Conservation (phyloP, 106 monocot species). For the Hemerocallis citrina region DNA sequence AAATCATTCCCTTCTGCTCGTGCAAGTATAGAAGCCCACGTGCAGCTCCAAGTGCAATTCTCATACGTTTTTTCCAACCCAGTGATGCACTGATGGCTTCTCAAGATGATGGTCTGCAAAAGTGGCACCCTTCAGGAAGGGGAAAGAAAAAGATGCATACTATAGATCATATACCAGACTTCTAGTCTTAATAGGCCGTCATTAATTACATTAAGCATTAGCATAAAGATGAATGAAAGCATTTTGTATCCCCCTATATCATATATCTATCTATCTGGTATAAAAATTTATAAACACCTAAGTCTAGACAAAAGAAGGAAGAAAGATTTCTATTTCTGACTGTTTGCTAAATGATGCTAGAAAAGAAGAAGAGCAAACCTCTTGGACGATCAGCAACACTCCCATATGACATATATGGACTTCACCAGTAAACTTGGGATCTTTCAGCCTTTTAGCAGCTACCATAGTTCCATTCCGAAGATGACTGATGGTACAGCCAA, state of each 20-base stretch:
- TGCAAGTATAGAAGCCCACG: slow-evolving; percentile 88
- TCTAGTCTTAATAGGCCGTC: neutral
- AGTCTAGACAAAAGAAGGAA: no score
- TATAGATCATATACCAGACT: slow-evolving; percentile 3
- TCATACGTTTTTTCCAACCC: slow-evolving; percentile 82
- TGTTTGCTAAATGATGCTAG: no score
- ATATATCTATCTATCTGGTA: no score
- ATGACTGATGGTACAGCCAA: slow-evolving; percentile 30
- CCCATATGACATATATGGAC: slow-evolving; percentile 94
- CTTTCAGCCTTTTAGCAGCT: slow-evolving; percentile 84
- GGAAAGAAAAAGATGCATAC: neutral
- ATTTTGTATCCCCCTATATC: neutral
- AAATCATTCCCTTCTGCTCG: slow-evolving; percentile 87
- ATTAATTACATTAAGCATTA: neutral
- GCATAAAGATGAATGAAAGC: neutral
- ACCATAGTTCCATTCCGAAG: slow-evolving; percentile 64
- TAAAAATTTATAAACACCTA: no score
- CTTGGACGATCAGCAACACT: slow-evolving; percentile 92
- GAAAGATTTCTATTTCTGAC: neutral
- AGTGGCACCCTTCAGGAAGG: neutral
- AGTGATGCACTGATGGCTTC: slow-evolving; percentile 50
- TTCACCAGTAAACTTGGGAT: slow-evolving; percentile 88
- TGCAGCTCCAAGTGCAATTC: slow-evolving; percentile 77
- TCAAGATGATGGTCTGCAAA: slow-evolving; percentile 43
- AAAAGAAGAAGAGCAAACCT: slow-evolving; percentile 37